Evolutionary conservation across 2,329 filamentous ascomycete species (phyloP).

Genomic region (Calonectria pteridis): DNA sequence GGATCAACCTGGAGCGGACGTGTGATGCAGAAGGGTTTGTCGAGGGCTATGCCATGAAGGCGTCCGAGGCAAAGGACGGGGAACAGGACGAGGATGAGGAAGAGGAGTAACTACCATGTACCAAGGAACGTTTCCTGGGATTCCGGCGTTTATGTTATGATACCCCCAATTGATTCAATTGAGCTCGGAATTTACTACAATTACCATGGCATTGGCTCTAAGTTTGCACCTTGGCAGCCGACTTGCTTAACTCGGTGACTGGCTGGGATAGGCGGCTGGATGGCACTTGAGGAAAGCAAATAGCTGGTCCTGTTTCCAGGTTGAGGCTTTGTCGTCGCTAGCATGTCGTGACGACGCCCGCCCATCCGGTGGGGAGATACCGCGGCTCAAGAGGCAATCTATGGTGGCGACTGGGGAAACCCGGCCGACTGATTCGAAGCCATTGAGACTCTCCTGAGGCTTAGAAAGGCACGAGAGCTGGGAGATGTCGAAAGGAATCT

Average conservation of each 20-base stretch:
- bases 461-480: not conserved
- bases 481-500: not conserved
- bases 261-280: not conserved
- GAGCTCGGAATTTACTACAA: conserved; percentile 16
- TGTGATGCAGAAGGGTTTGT: conserved; percentile 83
- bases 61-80: conserved; percentile 49
- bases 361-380: conserved; percentile 13
- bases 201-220: too few relatives aligned
- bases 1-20: conserved; percentile 72
- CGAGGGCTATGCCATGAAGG: conserved; percentile 71
- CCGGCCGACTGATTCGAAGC: conserved; percentile 15
- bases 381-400: conserved; percentile 24
- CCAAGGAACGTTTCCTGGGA: not conserved
- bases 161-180: conserved; percentile 27
- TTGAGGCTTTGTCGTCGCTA: not conserved
- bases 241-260: not conserved
- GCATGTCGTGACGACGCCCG: not conserved
- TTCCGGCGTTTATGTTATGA: conserved; percentile 10
- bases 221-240: not conserved
- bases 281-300: not conserved
- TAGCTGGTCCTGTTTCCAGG: not conserved
- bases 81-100: conserved; percentile 45
- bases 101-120: conserved; percentile 10
- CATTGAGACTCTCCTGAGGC: conserved; percentile 7
- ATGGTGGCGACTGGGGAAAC: not conserved